Conservation (phyloP, 805 yeast species). For the Lipomyces anomalus region DNA sequence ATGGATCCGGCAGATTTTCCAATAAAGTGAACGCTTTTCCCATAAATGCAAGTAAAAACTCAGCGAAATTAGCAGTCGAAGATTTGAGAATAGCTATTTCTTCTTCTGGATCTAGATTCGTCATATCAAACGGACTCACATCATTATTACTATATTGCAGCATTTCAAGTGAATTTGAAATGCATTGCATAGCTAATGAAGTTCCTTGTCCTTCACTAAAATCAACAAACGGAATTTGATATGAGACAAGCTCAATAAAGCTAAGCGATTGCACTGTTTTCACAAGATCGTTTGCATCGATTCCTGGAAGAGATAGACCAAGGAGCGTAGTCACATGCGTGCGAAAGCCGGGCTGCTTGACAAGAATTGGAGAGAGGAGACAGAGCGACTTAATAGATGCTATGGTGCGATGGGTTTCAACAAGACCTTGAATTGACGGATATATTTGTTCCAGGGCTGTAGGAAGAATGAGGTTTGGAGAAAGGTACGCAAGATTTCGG, state of each 20-base stretch:
- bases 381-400: slow-evolving; percentile 66
- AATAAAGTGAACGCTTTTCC: slow-evolving; percentile 57
- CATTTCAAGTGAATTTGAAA: slow-evolving; percentile 56
- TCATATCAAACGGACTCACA: slow-evolving; percentile 13
- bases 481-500: slow-evolving; percentile 57
- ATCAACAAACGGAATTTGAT: slow-evolving; percentile 67
- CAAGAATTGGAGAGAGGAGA: slow-evolving; percentile 61
- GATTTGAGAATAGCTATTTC: slow-evolving; percentile 58
- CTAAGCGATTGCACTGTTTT: slow-evolving; percentile 65
- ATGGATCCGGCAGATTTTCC: slow-evolving; percentile 62
- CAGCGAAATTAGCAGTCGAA: slow-evolving; percentile 64
- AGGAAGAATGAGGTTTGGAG: slow-evolving; percentile 43
- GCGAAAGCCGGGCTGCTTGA: slow-evolving; percentile 55
- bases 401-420: slow-evolving; percentile 65
- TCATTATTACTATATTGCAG: slow-evolving; percentile 36
- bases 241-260: slow-evolving; percentile 62
- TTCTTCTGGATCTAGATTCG: slow-evolving; percentile 36
- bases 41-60: slow-evolving; percentile 50
- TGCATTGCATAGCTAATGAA: slow-evolving; percentile 47
- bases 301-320: slow-evolving; percentile 65
- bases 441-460: slow-evolving; percentile 55
- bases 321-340: slow-evolving; percentile 74
- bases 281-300: slow-evolving; percentile 79
- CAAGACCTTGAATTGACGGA: slow-evolving; percentile 38
- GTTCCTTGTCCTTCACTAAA: slow-evolving; percentile 40